These are phyloP conservation scores for Russula abietina DNA, from an alignment of 768 basidiomycete species.

Conservation along the genomic window DNA sequence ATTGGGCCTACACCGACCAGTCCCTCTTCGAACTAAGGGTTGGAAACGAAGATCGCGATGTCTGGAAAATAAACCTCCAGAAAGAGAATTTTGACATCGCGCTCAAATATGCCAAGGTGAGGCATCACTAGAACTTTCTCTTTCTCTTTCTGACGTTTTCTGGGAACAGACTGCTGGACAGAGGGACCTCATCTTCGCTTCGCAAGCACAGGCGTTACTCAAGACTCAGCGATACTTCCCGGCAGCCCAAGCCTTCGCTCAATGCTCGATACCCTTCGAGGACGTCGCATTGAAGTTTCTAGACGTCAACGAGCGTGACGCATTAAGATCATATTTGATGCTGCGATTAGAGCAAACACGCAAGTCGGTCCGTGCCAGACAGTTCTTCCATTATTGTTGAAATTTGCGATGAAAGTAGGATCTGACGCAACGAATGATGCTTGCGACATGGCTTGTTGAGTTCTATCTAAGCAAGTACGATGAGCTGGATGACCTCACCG, in stretches of 20 bases:
- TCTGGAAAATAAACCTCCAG: conserved; percentile 88
- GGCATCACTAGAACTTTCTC: background rate
- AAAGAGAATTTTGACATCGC: conserved; percentile 75
- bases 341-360: conserved; percentile 80
- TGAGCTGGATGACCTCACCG: conserved; percentile 89
- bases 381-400: background rate
- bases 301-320: conserved; percentile 85
- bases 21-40: conserved; percentile 84
- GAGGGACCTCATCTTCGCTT: conserved; percentile 73
- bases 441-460: conserved; percentile 97
- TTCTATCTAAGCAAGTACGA: conserved; percentile 96
- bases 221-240: conserved; percentile 77
- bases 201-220: conserved; percentile 79
- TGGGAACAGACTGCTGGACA: conserved; percentile 75
- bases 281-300: conserved; percentile 87
- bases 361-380: conserved; percentile 54
- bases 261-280: conserved; percentile 83
- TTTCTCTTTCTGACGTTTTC: background rate
- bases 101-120: conserved; percentile 74
- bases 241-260: conserved; percentile 88
- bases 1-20: conserved; percentile 89
- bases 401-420: conserved; percentile 46
- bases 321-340: conserved; percentile 83
- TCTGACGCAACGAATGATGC: conserved; percentile 89
- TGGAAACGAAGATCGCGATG: conserved; percentile 84